These are phyloP conservation scores for Prunus mira DNA, from an alignment of 306 rosid genomes.

Conservation along the genomic window DNA sequence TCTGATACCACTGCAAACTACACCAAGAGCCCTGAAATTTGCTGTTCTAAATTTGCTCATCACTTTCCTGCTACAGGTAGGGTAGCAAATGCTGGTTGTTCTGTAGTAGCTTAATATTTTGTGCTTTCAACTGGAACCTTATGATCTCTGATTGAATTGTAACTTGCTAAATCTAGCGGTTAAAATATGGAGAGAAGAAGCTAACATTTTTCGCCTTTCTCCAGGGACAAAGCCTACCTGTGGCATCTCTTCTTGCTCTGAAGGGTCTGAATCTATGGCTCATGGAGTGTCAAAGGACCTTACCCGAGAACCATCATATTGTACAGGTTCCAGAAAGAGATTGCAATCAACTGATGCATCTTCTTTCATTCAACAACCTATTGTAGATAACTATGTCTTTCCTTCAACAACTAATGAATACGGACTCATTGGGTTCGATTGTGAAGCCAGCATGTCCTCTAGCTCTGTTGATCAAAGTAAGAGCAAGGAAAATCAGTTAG, in stretches of 20 bases:
- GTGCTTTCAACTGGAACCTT: not conserved
- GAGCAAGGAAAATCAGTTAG: slow-evolving; percentile 7
- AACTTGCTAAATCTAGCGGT: not conserved
- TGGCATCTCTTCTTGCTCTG: not conserved
- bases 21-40: not conserved
- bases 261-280: not conserved
- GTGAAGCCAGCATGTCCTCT: slow-evolving; percentile 15
- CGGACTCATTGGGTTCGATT: slow-evolving; percentile 2
- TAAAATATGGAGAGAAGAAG: not conserved
- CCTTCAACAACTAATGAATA: slow-evolving; percentile 17
- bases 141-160: not conserved
- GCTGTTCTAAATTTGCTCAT: not conserved
- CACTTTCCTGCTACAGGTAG: slow-evolving; percentile 8
- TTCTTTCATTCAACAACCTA: slow-evolving; percentile 5
- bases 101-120: not conserved
- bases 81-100: not conserved
- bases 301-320: not conserved
- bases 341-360: slow-evolving; percentile 4
- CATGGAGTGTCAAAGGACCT: not conserved
- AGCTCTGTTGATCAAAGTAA: slow-evolving; percentile 7
- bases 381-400: slow-evolving; percentile 11
- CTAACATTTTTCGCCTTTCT: not conserved
- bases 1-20: not conserved
- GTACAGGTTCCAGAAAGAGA: not conserved
- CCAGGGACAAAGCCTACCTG: slow-evolving; percentile 3